Base-by-base conservation (phyloP, 805 yeast species). In the Barnettozyma pratensis region DNA sequence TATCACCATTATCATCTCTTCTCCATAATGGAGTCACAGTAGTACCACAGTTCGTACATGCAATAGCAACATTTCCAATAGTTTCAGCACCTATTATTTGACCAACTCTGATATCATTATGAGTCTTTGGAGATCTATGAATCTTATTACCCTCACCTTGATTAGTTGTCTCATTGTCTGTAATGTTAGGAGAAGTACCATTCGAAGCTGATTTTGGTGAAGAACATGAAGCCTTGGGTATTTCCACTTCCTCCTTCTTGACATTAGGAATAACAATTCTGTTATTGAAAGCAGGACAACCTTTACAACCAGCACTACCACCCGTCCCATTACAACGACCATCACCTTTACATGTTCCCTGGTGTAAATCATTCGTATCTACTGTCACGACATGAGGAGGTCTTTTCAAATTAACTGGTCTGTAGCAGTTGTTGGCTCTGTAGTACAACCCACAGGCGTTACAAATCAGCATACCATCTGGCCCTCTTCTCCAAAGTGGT, bases 391-490 rank as follows among this genome's bases (percentile, higher is more conserved):
- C 91, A 62, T 91, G 96, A 0, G 97, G 65, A 3, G 65, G 65
- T 52, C 64, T 87, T 60, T 91, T 90, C 60, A 91, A 72, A 39
- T 94, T 83, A 41, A 91, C 73, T 1, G 98, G 98, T 44, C 98
- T 69, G 39, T 87, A 95, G 5, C 87, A 91, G 26, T 97, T 97
- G 60, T 92, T 97, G 14, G 94, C 76, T 64, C 90, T 89, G 59
- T 85, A 73, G 58, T 92, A 91, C 51, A 92, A 70, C 0, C 98
- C 98, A 69, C 98, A 91, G 0, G 98, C 98, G 65, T 91, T 91
- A 67, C 98, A 91, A 51, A 92, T 73, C 0, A 96, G 91, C 56
- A 85, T 81, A 0, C 97, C 97, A 51, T 83, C 85, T 0, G 95
- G 88, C 55, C 89, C 87, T 46, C 97, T 74, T 54, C 98, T 72